Evolutionary conservation across 345 rosid species (phyloP).

Genomic region (Eucalyptus erythrocorys): DNA sequence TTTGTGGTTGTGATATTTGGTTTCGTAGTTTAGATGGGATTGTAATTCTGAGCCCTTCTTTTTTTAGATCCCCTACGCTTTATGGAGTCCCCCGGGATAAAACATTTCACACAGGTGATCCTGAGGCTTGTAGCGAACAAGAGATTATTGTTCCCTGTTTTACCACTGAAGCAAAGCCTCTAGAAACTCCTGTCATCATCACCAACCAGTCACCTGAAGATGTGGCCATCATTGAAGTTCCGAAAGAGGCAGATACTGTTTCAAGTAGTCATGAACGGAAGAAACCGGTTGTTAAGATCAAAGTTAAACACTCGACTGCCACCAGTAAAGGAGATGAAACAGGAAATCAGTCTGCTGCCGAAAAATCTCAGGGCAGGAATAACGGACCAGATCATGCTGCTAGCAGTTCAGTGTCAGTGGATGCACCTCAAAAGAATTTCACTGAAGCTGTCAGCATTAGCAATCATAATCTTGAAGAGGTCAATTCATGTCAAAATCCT

Average conservation of each 20-base stretch:
- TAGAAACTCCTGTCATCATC: constrained; percentile 27
- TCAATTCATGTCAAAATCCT: constrained; percentile 72
- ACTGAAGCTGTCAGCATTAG: constrained; percentile 57
- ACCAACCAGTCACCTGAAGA: constrained; percentile 11
- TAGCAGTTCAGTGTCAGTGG: constrained; percentile 86
- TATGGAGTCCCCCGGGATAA: constrained; percentile 79
- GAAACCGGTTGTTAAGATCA: constrained; percentile 59
- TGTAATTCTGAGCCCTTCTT: neutral
- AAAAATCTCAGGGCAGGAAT: constrained; percentile 47
- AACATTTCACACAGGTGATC: constrained; percentile 32
- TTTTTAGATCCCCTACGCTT: constrained; percentile 72
- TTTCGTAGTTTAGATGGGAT: neutral
- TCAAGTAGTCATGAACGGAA: constrained; percentile 47
- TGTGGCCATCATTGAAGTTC: constrained; percentile 22
- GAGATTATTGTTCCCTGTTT: neutral
- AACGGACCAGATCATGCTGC: constrained; percentile 38
- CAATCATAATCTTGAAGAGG: constrained; percentile 81
- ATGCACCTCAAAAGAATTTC: constrained; percentile 79
- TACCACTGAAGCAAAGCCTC: constrained; percentile 20
- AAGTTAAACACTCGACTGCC: constrained; percentile 53
- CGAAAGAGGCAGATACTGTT: constrained; percentile 34
- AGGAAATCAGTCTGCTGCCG: constrained; percentile 53
- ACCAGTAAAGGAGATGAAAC: constrained; percentile 62
- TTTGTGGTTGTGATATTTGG: neutral
- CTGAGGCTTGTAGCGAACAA: constrained; percentile 16